These are phyloP conservation scores for Phytophthora melonis DNA, from an alignment of 352 stramenopile genomes.

Conservation along the genomic window DNA sequence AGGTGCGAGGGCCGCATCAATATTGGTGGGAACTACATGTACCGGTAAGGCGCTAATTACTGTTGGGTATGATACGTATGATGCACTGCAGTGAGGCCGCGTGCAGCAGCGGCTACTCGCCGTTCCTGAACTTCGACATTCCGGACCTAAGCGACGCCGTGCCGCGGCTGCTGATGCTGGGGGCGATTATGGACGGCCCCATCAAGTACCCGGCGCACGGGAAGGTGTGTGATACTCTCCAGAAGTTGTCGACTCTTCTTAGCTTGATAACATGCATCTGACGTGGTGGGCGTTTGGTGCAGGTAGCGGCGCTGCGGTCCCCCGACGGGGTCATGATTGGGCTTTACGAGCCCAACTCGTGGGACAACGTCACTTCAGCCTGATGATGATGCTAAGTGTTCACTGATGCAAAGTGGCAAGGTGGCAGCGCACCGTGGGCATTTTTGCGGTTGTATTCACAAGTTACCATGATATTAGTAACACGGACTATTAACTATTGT, in stretches of 20 bases:
- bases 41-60: background rate
- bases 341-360: constrained; percentile 91
- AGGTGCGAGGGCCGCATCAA: constrained; percentile 43
- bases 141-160: constrained; percentile 89
- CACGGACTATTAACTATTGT: constrained; percentile 76
- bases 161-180: constrained; percentile 86
- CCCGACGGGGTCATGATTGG: constrained; percentile 94
- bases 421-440: background rate
- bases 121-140: constrained; percentile 94
- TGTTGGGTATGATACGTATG: background rate
- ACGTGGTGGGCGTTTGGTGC: constrained; percentile 1
- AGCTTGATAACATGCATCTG: constrained; percentile 7
- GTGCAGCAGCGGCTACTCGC: constrained; percentile 89
- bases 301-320: constrained; percentile 89
- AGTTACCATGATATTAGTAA: constrained; percentile 49
- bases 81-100: constrained; percentile 66
- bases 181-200: constrained; percentile 90
- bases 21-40: background rate
- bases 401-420: background rate
- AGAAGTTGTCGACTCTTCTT: background rate
- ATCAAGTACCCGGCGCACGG: constrained; percentile 94
- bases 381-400: constrained; percentile 39
- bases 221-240: constrained; percentile 51
- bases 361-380: constrained; percentile 85
- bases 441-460: no score